Conservation (phyloP, 2,329 filamentous ascomycete species). For the Fusarium verticillioides region DNA sequence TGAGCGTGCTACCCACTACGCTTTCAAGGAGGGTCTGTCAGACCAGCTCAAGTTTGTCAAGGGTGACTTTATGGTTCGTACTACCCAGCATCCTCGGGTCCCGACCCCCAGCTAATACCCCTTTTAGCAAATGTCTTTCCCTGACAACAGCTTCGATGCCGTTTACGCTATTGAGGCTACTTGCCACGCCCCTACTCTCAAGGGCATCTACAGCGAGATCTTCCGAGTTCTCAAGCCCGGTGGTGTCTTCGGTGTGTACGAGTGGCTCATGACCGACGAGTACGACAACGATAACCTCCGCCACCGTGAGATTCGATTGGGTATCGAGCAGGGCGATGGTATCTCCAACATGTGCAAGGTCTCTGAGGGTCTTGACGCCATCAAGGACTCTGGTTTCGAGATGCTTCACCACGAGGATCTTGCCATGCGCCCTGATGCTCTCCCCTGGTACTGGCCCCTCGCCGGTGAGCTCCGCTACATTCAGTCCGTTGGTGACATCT, state of each 20-base stretch:
- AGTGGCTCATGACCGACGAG: constrained; percentile 97
- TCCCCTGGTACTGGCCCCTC: constrained; percentile 95
- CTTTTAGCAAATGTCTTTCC: constrained; percentile 87
- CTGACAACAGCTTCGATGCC: constrained; percentile 90
- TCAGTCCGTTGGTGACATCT: constrained; percentile 80
- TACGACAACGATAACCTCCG: constrained; percentile 90
- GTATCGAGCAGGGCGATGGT: constrained; percentile 94
- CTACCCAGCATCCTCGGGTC: not conserved
- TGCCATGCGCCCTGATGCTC: constrained; percentile 77
- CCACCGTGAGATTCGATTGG: constrained; percentile 90
- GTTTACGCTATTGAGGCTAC: constrained; percentile 98
- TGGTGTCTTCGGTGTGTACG: constrained; percentile 95
- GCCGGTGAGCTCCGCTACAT: constrained; percentile 87
- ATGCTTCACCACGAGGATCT: constrained; percentile 87
- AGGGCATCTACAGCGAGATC: constrained; percentile 94
- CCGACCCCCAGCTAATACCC: constrained; percentile 14
- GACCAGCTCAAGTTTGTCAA: constrained; percentile 88
- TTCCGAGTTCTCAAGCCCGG: constrained; percentile 96
- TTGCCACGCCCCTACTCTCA: constrained; percentile 89
- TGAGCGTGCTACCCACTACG: constrained; percentile 88
- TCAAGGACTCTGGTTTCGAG: constrained; percentile 88
- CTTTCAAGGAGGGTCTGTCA: constrained; percentile 81
- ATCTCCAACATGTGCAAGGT: constrained; percentile 98
- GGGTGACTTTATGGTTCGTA: constrained; percentile 89
- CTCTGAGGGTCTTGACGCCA: constrained; percentile 81